Conservation (phyloP, 805 yeast genomes). For the Ogataea populi-albae region DNA sequence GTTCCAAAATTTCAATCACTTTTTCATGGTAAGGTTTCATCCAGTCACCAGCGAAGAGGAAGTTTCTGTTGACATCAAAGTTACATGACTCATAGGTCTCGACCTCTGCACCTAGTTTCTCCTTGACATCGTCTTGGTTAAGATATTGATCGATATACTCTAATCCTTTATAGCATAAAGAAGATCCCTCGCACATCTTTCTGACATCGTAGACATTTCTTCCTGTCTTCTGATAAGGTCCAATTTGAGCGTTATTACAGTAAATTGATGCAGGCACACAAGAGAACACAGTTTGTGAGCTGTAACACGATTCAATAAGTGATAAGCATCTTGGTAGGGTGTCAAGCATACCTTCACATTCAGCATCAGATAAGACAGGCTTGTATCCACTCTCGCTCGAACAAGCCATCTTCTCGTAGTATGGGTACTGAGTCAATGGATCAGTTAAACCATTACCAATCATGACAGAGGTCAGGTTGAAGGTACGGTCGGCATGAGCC, state of each 20-base stretch:
- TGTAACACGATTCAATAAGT: slow-evolving; percentile 65
- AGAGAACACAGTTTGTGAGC: slow-evolving; percentile 50
- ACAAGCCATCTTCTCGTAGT: slow-evolving; percentile 93
- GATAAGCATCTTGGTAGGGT: slow-evolving; percentile 64
- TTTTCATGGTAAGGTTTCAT: slow-evolving; percentile 60
- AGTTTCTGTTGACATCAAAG: slow-evolving; percentile 48
- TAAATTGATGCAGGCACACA: slow-evolving; percentile 65
- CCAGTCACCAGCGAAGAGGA: slow-evolving; percentile 61
- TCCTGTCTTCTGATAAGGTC: slow-evolving; percentile 56
- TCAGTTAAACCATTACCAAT: slow-evolving; percentile 95
- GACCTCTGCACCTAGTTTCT: slow-evolving; percentile 54
- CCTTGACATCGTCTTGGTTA: slow-evolving; percentile 52
- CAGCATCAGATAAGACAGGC: slow-evolving; percentile 65
- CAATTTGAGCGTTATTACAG: slow-evolving; percentile 60
- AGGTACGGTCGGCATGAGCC: slow-evolving; percentile 50
- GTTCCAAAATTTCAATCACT: slow-evolving; percentile 58
- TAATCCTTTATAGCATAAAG: slow-evolving; percentile 52
- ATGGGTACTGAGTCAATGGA: slow-evolving; percentile 71
- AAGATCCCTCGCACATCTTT: slow-evolving; percentile 47
- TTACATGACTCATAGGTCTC: slow-evolving; percentile 50
- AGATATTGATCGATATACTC: slow-evolving; percentile 49
- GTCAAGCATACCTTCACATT: slow-evolving; percentile 62
- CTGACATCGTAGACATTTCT: slow-evolving; percentile 66
- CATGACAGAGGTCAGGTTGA: slow-evolving; percentile 71
- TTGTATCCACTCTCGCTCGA: slow-evolving; percentile 77